phyloP scores from a whole-genome alignment of 441 rosid species.

The Bocquillonia castaneifolia region DNA sequence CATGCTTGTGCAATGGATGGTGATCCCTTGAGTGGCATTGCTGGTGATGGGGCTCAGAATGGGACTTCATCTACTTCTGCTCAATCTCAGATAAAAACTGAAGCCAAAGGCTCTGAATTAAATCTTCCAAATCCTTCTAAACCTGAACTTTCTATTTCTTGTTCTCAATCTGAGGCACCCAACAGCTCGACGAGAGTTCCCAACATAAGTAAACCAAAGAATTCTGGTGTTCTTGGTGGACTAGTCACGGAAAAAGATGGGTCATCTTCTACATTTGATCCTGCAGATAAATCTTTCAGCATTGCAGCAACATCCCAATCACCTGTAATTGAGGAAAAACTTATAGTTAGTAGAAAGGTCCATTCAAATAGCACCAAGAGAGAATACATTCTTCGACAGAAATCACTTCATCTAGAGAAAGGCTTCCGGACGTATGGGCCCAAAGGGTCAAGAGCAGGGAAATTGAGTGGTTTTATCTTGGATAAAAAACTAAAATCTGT shows the following conservation, averaged over 20 bases:
- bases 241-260: conserved; percentile 46
- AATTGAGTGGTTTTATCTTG: conserved; percentile 42
- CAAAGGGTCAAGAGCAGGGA: conserved; percentile 52
- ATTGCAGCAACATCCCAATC: conserved; percentile 45
- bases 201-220: conserved; percentile 42
- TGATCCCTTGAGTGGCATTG: conserved; percentile 45
- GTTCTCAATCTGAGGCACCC: conserved; percentile 39
- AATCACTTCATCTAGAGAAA: conserved; percentile 70
- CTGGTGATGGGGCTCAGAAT: conserved; percentile 35
- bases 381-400: conserved; percentile 69
- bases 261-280: conserved; percentile 34
- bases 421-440: conserved; percentile 63
- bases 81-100: conserved; percentile 34
- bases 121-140: conserved; percentile 43
- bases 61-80: conserved; percentile 27
- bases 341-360: conserved; percentile 53
- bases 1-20: conserved; percentile 91
- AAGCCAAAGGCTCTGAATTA: conserved; percentile 38
- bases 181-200: conserved; percentile 31
- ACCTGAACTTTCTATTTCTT: conserved; percentile 36
- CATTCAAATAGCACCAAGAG: conserved; percentile 53
- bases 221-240: conserved; percentile 35
- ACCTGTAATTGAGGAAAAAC: conserved; percentile 53
- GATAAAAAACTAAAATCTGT: conserved; percentile 58
- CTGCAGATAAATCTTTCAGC: conserved; percentile 43